Base-by-base conservation (phyloP, 768 basidiomycete genomes). In the Auriscalpium vulgare region DNA sequence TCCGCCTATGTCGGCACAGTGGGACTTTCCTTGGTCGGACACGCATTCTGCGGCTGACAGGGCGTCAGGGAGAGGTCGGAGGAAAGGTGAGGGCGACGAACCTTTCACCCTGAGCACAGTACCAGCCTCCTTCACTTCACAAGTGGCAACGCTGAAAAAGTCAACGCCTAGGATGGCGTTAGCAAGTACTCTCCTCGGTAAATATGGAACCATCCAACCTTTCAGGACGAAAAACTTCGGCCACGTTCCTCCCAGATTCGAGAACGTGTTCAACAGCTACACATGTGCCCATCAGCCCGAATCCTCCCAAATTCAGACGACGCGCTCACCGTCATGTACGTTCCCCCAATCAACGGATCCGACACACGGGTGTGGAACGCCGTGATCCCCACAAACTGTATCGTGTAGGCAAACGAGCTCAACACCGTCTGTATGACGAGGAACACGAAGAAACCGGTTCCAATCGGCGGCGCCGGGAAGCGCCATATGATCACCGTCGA, bases 311-410 rank as follows among this genome's bases (percentile, higher is more conserved):
- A 17, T 13, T 9, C 4, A 43, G 13, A 8, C 3, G 40, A 13
- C 13, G 14, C 35, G 72, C 84, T 60, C 64, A 94, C 95, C 11
- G 97, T 99, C 97, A 99, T 99, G 70, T 99, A 99, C 0, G 97
- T 99, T 51, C 97, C 97, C 34, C 97, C 97, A 53, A 99, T 97
- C 11, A 97, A 66, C 0, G 97, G 97, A 67, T 99, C 97, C 0
- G 97, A 93, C 38, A 99, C 85, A 54, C 88, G 83, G 4, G 94
- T 97, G 65, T 98, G 97, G 79, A 98, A 99, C 3, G 97, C 97
- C n/a, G 94, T 91, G 59, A 98, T 93, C 9, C 97, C 94, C 17
- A 97, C 95, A 66, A 98, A 99, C 70, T 99, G 95, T 16, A 98
- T 86, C 5, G 95, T 97, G 47, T 85, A 81, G 8, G 91, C 78